Evolutionary conservation across 805 yeast species (phyloP), one percentile per base, ranked within the genome.

Genomic region (Starmerella khaoyaiensis): DNA sequence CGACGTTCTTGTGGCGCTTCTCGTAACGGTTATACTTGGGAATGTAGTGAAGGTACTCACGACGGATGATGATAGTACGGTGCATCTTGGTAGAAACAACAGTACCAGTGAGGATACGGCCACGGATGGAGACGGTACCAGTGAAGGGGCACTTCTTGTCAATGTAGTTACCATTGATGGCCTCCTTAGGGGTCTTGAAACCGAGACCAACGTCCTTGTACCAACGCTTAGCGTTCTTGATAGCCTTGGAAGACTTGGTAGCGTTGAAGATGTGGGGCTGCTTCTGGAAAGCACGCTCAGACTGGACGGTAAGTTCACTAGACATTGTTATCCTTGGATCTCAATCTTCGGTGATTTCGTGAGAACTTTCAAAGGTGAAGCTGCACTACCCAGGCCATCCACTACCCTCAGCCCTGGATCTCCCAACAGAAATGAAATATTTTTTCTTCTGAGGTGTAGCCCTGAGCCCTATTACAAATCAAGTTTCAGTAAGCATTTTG

Each of bases 231-330:
- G 94, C 79, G 74, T 86, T 77, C 73, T 81, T 81, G 83, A 74
- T 76, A 67, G 93, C 94, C 86, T 83, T 86, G n/a, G 48, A 43
- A 62, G 95, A 78, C 83, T 90, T 90, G 78, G 97, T 84, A 87
- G 90, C 90, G 74, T 84, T 86, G 94, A 90, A 90, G 78, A 90
- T 87, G 78, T 90, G 98, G 67, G 97, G 98, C 82, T 90, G 99
- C 99, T 90, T 90, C 79, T 90, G 98, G 94, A 79, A 90, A 84
- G 98, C 98, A 74, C 94, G 87, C 79, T 90, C 98, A 67, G 96
- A 80, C 79, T 90, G 98, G 75, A 90, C 98, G 69, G 95, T 87
- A 75, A 90, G 83, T 79, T 90, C 98, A 71, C 97, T 80, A 67
- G 97, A 93, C 97, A 87, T 90, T 46, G 39, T 46, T 28, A 31